Evolutionary conservation across 1,284 basidiomycete genomes (phyloP), one percentile per base, ranked within the genome.

Genomic region (Ustilago esculenta): DNA sequence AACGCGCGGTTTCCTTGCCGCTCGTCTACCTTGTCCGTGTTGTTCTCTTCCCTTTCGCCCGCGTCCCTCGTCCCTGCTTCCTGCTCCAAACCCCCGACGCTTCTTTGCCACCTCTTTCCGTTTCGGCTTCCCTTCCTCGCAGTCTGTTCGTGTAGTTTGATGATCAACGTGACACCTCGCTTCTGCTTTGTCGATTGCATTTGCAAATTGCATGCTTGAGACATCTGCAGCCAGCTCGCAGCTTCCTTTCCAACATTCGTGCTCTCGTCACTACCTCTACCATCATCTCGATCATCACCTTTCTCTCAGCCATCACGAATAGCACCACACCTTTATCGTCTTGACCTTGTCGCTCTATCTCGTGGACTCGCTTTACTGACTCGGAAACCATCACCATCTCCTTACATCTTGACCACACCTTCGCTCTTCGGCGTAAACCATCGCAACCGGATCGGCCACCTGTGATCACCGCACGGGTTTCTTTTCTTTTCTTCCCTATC

Each of bases 191-290:
- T 55, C 43, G 25, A 29, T 41, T 27, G 34, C 41, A 18, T 30
- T 20, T 34, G 23, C 24, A 43, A 37, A 17, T 40, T 42, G 37
- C 52, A 39, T 46, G 24, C 36, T 45, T 29, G 33, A 44, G 12
- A 40, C 48, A 41, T 52, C 49, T 44, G 40, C 53, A 44, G 43
- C 35, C 53, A 57, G 47, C 48, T 55, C 39, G 60, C 48, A 57
- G 42, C 32, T 34, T 27, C 29, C 43, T 24, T 41, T 55, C 27
- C 36, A 23, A 12, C 27, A 48, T 27, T 46, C 35, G 4, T 15
- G 21, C n/a, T 37, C 43, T 48, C 29, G 14, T 32, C 48, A 25
- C 42, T 35, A 47, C 43, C 25, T 46, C 17, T 35, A 17, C 33
- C 39, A 42, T 14, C 39, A 41, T 32, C 35, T 1, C 20, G 15